Evolutionary conservation across 139 green algal genomes (phyloP).

Genomic region (Chlorella ohadii): DNA sequence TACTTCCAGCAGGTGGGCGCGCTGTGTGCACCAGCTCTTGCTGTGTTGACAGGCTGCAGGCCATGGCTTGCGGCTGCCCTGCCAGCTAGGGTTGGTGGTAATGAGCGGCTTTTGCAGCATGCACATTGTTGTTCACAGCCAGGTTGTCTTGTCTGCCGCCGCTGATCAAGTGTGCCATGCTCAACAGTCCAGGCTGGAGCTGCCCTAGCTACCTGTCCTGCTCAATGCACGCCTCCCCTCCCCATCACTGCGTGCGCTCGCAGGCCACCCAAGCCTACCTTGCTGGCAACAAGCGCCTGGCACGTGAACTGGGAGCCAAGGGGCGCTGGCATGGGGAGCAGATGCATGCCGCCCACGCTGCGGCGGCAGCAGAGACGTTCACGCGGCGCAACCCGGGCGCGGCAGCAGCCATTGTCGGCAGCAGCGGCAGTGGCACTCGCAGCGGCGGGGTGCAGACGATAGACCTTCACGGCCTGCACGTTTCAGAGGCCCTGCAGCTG

Average conservation of each 20-base stretch:
- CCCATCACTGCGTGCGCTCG: too few species aligned
- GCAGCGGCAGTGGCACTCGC: background rate
- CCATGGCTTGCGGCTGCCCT: too few species aligned
- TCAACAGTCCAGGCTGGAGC: too few species aligned
- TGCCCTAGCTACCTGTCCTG: too few species aligned
- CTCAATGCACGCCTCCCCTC: too few species aligned
- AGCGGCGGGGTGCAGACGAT: slow-evolving; percentile 41
- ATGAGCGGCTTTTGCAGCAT: too few species aligned
- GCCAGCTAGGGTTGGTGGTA: too few species aligned
- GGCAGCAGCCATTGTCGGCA: background rate
- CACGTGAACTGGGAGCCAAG: slow-evolving; percentile 69
- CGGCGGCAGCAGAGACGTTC: slow-evolving; percentile 63
- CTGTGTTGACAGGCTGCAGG: too few species aligned
- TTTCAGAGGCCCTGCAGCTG: slow-evolving; percentile 62
- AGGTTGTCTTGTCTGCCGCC: too few species aligned
- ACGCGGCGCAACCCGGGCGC: slow-evolving; percentile 48
- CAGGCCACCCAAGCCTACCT: slow-evolving; percentile 81
- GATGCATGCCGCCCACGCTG: slow-evolving; percentile 72
- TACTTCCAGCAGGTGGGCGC: slow-evolving; percentile 74
- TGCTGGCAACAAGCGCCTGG: slow-evolving; percentile 71
- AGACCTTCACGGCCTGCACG: slow-evolving; percentile 84
- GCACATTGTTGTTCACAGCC: too few species aligned
- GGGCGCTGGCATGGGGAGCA: slow-evolving; percentile 63
- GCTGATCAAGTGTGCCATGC: too few species aligned
- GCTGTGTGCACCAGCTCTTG: background rate